Evolutionary conservation across 2,329 filamentous ascomycete genomes (phyloP), one percentile per base, ranked within the genome.

Genomic region (Rosellinia necatrix): DNA sequence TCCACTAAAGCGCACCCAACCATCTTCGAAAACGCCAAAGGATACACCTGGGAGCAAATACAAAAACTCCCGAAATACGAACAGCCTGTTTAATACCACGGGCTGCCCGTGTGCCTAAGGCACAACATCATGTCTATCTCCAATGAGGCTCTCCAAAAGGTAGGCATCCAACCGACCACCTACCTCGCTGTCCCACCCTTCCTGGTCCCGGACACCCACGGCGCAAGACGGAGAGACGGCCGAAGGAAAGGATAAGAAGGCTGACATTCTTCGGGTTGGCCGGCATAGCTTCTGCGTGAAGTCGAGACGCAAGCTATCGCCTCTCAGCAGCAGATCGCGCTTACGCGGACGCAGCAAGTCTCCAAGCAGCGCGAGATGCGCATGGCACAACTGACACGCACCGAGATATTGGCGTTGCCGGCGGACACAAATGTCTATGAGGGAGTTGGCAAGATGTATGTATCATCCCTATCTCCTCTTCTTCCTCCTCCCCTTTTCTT

Each of bases 391-490:
- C 78, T 99, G 63, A 97, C 93, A 2, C 83, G 88, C 30, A 90
- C 83, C 62, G 94, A 99, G 75, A 80, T 97, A 46, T 83, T 85
- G n/a, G 81, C 84, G 6, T 76, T 99, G 58, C 88, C 92, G 3
- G 72, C 82, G 15, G 83, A 88, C 43, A 94, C 91, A 0, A 87
- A 87, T 27, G 85, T 96, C 24, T 99, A 97, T 68, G 93, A 97
- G 75, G 93, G 93, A 5, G 89, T 97, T 9, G 94, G 94, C 48
- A 99, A 97, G 78, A 97, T 99, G 94, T 97, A 75, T 68, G 87
- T 76, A 15, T 38, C 13, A 17, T 43, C 9, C 29, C 24, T 2
- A 42, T 19, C 17, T 17, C 17, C 15, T 21, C 3, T 27, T 8
- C 27, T 44, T n/a, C n/a, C n/a, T n/a, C n/a, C n/a, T n/a, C n/a